Evolutionary conservation across 2,329 filamentous ascomycete species (phyloP).

Genomic region (Hirsutella rhossiliensis): DNA sequence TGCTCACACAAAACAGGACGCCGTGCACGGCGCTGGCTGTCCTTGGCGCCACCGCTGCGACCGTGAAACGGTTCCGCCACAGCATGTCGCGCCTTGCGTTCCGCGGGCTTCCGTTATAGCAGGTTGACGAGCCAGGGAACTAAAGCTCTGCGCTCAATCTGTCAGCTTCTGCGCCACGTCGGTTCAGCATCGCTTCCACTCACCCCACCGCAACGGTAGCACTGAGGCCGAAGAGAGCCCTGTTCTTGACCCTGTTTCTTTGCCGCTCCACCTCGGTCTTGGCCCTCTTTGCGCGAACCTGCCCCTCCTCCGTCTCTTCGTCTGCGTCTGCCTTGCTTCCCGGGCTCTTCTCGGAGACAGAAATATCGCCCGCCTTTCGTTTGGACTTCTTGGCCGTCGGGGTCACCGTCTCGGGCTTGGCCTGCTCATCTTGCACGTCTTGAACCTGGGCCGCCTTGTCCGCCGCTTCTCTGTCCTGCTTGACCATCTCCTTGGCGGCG

Average conservation of each 20-base stretch:
- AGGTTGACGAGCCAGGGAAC: conserved; percentile 41
- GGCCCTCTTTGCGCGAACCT: conserved; percentile 57
- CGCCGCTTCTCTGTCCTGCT: conserved; percentile 42
- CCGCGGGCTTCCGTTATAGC: conserved; percentile 20
- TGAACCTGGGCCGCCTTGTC: conserved; percentile 27
- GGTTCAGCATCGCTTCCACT: conserved; percentile 26
- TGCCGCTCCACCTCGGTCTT: conserved; percentile 72
- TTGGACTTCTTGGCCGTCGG: conserved; percentile 43
- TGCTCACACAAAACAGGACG: no score
- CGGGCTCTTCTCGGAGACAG: conserved; percentile 47
- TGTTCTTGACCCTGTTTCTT: conserved; percentile 76
- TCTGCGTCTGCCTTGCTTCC: conserved; percentile 23
- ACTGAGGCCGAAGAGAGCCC: conserved; percentile 74
- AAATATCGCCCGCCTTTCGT: conserved; percentile 63
- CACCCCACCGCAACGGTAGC: conserved; percentile 86
- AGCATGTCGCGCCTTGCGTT: neutral
- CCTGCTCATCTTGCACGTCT: conserved; percentile 23
- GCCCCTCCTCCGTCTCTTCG: conserved; percentile 22
- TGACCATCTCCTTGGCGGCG: conserved; percentile 80
- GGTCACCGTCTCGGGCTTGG: conserved; percentile 18
- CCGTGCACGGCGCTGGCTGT: no score
- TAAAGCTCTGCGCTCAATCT: conserved; percentile 22
- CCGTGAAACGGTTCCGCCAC: neutral
- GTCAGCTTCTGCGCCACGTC: conserved; percentile 5
- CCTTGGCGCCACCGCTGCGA: no score